Percentiles rank a stretch among this genome's conserved stretches.
Evolutionary conservation across 176 grass and related monocot species (phyloP).

Genomic region (Bothriochloa decipiens): DNA sequence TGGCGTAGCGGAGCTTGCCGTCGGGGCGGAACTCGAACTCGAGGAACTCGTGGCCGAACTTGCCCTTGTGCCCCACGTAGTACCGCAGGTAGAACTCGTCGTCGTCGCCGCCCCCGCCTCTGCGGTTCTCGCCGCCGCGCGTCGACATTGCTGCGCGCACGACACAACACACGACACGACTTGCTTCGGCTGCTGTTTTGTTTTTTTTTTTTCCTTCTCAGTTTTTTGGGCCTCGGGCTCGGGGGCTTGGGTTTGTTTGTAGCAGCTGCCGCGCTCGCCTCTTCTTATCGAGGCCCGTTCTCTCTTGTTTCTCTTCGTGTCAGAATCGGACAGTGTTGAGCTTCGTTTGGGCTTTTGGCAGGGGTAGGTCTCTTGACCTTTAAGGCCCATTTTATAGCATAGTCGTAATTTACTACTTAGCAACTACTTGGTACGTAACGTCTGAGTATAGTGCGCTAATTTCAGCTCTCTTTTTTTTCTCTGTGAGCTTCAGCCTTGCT

Average conservation of each 20-base stretch:
- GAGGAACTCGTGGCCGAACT: slow-evolving; percentile 98
- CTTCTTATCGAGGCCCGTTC: too few relatives aligned
- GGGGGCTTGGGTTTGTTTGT: neutral
- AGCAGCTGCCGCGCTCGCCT: neutral
- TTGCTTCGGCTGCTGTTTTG: neutral
- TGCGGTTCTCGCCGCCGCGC: neutral
- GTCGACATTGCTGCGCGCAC: neutral
- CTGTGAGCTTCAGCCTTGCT: too few relatives aligned
- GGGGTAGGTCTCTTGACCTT: neutral
- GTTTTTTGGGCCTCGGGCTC: neutral
- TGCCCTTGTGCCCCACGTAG: slow-evolving; percentile 97
- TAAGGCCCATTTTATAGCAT: neutral
- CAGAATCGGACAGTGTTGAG: neutral
- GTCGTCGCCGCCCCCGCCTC: slow-evolving; percentile 8
- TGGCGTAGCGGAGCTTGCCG: slow-evolving; percentile 96
- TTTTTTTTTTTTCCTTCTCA: neutral
- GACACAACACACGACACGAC: neutral
- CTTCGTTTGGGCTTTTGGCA: neutral
- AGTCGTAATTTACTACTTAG: too few relatives aligned
- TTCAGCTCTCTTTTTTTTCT: too few relatives aligned
- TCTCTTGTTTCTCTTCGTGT: neutral
- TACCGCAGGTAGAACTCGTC: slow-evolving; percentile 96
- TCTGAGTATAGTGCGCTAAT: too few relatives aligned
- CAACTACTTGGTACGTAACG: too few relatives aligned
- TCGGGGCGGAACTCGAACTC: slow-evolving; percentile 99